These are phyloP conservation scores for Penicillium sp. DNA, from an alignment of 2,329 filamentous ascomycete species.

Conservation along the genomic window DNA sequence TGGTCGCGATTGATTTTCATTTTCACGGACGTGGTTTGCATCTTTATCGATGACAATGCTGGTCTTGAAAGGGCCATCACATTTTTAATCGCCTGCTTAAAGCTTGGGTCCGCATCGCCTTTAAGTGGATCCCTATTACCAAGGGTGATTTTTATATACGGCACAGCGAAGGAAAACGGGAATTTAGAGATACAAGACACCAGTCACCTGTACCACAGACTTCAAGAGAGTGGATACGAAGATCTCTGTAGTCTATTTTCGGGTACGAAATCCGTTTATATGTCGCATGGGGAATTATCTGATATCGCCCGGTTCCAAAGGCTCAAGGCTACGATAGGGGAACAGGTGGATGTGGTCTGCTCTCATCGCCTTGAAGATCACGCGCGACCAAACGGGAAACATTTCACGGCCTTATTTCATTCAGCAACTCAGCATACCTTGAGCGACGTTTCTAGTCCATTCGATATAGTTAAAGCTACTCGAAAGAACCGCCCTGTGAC, in stretches of 20 bases:
- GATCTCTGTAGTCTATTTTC: background rate
- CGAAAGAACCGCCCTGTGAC: background rate
- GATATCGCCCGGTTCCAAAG: background rate
- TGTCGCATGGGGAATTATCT: background rate
- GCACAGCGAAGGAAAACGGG: background rate
- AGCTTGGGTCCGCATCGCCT: constrained; percentile 1
- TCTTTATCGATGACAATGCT: constrained; percentile 18
- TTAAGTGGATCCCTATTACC: background rate
- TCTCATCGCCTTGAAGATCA: background rate
- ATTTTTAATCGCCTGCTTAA: constrained; percentile 7
- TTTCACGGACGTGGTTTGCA: constrained; percentile 24
- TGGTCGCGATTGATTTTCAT: constrained; percentile 21
- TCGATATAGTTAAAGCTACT: background rate
- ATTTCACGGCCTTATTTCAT: background rate
- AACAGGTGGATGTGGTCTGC: background rate
- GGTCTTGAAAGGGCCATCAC: constrained; percentile 4
- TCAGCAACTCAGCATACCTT: background rate
- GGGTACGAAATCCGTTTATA: background rate
- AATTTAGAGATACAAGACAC: too few relatives aligned
- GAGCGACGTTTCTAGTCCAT: background rate
- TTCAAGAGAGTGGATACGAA: background rate
- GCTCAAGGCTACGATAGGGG: background rate
- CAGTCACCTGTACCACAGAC: background rate
- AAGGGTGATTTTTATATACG: background rate
- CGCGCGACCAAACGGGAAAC: background rate